A percentile compares a stretch with the other conserved stretches of the same genome.
phyloP scores from a whole-genome alignment of 768 basidiomycete genomes.

The Lanmaoa rubissima region DNA sequence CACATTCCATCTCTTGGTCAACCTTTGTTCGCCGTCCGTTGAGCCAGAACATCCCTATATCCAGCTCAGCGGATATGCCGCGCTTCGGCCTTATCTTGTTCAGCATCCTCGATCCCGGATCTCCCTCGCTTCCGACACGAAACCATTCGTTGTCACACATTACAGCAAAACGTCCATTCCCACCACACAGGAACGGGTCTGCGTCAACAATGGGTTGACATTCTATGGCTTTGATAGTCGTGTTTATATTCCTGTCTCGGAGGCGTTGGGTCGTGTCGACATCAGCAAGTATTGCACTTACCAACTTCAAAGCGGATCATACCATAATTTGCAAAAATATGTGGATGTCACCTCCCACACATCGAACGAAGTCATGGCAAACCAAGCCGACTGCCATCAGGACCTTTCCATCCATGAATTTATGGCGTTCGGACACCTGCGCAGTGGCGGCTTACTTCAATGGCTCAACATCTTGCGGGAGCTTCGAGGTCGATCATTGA shows the following conservation, averaged over 20 bases:
- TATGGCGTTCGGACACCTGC: constrained; percentile 43
- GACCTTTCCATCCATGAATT: constrained; percentile 46
- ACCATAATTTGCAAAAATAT: constrained; percentile 38
- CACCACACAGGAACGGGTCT: constrained; percentile 10
- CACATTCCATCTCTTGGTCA: constrained; percentile 39
- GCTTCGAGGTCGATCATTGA: constrained; percentile 38
- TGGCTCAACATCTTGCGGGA: constrained; percentile 53
- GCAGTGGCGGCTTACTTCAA: constrained; percentile 44
- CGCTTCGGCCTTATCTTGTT: constrained; percentile 12
- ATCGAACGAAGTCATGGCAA: constrained; percentile 42
- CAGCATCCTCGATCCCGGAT: constrained; percentile 20
- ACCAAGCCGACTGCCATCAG: constrained; percentile 40
- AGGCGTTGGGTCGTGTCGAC: constrained; percentile 9
- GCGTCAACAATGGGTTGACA: constrained; percentile 35
- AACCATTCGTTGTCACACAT: constrained; percentile 20
- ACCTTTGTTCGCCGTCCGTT: constrained; percentile 29
- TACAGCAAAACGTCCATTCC: constrained; percentile 19
- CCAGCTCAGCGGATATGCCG: constrained; percentile 12
- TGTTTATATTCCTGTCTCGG: constrained; percentile 12
- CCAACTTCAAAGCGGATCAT: constrained; percentile 32
- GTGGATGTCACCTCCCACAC: constrained; percentile 37
- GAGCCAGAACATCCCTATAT: constrained; percentile 9
- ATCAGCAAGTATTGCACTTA: constrained; percentile 32
- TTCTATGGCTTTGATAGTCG: constrained; percentile 32
- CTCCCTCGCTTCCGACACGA: constrained; percentile 24